A percentile compares a stretch with the other conserved stretches of the same genome.
Conservation (phyloP, 495 filamentous ascomycete genomes). For the Podospora didyma region DNA sequence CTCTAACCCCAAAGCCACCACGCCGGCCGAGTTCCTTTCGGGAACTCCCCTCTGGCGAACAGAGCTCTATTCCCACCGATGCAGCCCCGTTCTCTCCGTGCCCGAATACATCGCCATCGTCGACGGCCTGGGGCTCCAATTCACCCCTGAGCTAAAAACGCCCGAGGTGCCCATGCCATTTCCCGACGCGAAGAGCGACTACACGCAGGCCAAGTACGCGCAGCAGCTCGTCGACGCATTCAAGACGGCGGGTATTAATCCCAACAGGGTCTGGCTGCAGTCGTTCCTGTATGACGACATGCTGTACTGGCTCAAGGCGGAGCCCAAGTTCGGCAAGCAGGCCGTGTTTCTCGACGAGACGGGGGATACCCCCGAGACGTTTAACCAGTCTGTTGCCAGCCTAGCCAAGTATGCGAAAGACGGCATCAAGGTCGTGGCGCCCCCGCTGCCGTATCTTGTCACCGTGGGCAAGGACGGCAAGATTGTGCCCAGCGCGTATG, state of each 20-base stretch:
- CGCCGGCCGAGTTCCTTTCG: constrained; percentile 46
- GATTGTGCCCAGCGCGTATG: constrained; percentile 41
- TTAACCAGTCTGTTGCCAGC: constrained; percentile 43
- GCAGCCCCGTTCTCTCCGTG: constrained; percentile 49
- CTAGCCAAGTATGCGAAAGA: constrained; percentile 41
- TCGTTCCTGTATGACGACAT: constrained; percentile 58
- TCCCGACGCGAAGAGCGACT: constrained; percentile 43
- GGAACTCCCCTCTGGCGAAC: constrained; percentile 54
- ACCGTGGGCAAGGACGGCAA: constrained; percentile 28
- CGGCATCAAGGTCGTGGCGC: constrained; percentile 42
- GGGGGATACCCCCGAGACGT: constrained; percentile 40
- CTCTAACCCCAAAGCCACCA: constrained; percentile 49
- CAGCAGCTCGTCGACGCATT: constrained; percentile 59
- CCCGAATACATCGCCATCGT: constrained; percentile 52
- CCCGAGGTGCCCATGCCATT: constrained; percentile 58
- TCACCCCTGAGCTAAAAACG: constrained; percentile 60
- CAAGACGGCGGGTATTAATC: constrained; percentile 45
- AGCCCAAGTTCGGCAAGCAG: constrained; percentile 53
- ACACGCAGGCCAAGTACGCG: constrained; percentile 54
- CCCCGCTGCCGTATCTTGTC: constrained; percentile 41
- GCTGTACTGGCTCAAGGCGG: constrained; percentile 56
- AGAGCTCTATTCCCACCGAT: constrained; percentile 51
- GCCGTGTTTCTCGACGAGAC: constrained; percentile 56
- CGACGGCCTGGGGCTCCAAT: constrained; percentile 47
- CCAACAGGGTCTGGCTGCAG: constrained; percentile 56